phyloP scores from a whole-genome alignment of 441 rosid genomes.

The Erodium moschatum region DNA sequence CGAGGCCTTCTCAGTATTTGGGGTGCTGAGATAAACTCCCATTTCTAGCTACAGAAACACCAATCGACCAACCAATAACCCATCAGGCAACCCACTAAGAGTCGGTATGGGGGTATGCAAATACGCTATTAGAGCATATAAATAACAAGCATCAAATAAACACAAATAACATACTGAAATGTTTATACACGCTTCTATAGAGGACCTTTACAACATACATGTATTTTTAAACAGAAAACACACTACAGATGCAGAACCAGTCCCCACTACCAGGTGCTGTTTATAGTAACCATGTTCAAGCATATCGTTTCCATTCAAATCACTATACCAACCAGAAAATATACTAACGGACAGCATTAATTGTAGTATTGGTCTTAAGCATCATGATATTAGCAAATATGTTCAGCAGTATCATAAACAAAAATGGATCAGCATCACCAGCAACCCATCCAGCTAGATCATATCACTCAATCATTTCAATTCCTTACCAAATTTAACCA shows the following conservation, averaged over 20 bases:
- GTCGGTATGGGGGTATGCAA: not conserved
- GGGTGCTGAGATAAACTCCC: constrained; percentile 92
- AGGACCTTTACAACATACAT: not conserved
- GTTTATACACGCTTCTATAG: not conserved
- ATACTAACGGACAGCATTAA: not conserved
- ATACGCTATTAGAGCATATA: not conserved
- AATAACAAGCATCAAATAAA: constrained; percentile 1
- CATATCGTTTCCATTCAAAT: not conserved
- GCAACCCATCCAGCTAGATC: not conserved
- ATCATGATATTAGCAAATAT: not conserved
- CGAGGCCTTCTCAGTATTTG: constrained; percentile 82
- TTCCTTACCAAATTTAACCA: not conserved
- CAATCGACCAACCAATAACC: not conserved
- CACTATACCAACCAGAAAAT: not conserved
- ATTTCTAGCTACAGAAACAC: constrained; percentile 31
- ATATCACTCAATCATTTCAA: not conserved
- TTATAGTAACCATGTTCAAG: too few relatives aligned
- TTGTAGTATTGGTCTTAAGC: not conserved
- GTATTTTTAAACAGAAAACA: not conserved
- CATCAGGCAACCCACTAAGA: constrained; percentile 1
- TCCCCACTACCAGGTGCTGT: not conserved
- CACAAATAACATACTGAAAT: not conserved
- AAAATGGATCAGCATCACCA: not conserved
- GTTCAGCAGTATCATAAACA: too few relatives aligned
- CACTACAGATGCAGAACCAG: not conserved